Percentiles rank a stretch among this genome's conserved stretches.
These are phyloP conservation scores for Ophiostoma pallidulum DNA, from an alignment of 2,329 filamentous ascomycete species.

Conservation along the genomic window DNA sequence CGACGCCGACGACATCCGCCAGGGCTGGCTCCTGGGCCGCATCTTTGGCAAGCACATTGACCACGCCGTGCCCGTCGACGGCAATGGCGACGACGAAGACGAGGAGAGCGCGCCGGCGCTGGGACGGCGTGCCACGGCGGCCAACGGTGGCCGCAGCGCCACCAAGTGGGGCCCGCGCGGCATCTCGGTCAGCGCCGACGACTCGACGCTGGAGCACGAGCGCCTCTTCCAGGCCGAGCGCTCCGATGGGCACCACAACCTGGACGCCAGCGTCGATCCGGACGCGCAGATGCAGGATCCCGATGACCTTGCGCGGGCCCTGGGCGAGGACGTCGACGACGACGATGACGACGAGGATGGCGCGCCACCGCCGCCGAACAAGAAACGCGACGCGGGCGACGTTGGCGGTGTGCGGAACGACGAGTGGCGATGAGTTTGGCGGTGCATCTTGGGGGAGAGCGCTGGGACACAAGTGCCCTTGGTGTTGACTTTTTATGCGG, in stretches of 20 bases:
- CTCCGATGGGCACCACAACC: constrained; percentile 32
- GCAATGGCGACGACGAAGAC: constrained; percentile 42
- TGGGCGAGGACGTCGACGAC: constrained; percentile 44
- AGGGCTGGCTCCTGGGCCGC: constrained; percentile 73
- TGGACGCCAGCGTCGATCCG: constrained; percentile 42
- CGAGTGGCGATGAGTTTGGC: constrained; percentile 16
- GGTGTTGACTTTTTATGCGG: too few relatives aligned
- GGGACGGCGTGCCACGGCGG: constrained; percentile 26
- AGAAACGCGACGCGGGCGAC: neutral
- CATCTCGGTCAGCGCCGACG: constrained; percentile 56
- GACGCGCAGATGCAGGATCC: constrained; percentile 59
- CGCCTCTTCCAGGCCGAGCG: constrained; percentile 19
- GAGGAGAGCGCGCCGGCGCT: constrained; percentile 49
- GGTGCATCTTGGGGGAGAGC: neutral
- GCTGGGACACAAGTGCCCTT: too few relatives aligned
- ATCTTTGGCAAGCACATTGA: constrained; percentile 58
- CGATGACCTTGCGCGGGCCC: constrained; percentile 51
- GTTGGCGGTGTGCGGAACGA: constrained; percentile 17
- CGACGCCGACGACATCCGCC: constrained; percentile 77
- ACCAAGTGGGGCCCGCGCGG: constrained; percentile 56
- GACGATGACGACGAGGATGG: constrained; percentile 36
- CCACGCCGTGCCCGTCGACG: too few relatives aligned
- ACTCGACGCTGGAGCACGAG: constrained; percentile 42
- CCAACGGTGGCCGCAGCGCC: constrained; percentile 25
- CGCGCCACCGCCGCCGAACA: constrained; percentile 10